Conservation (phyloP, 495 filamentous ascomycete genomes). For the Cercophora scortea region DNA sequence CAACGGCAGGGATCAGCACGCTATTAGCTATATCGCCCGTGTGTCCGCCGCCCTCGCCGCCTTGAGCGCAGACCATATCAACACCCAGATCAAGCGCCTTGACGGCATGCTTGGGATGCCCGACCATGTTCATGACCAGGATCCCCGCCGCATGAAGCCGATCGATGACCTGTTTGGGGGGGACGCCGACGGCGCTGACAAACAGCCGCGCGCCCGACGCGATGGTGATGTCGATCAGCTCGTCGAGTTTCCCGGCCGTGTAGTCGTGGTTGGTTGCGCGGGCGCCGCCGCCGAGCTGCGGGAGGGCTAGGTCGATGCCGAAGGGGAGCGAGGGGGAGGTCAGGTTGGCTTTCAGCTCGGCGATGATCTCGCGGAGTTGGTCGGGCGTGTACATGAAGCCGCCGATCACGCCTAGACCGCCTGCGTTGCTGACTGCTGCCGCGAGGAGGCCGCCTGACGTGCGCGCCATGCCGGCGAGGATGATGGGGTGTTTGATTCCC, state of each 20-base stretch:
- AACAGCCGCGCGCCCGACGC: constrained; percentile 71
- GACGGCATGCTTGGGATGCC: constrained; percentile 74
- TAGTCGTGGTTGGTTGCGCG: constrained; percentile 90
- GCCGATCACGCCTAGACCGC: constrained; percentile 77
- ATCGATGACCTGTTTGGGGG: constrained; percentile 59
- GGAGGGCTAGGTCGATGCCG: constrained; percentile 81
- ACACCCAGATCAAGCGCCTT: constrained; percentile 76
- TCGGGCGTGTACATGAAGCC: constrained; percentile 77
- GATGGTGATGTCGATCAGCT: constrained; percentile 74
- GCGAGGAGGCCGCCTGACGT: constrained; percentile 70
- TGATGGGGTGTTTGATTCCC: constrained; percentile 70
- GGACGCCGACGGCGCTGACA: constrained; percentile 76
- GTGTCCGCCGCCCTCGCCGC: constrained; percentile 72
- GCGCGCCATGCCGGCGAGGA: constrained; percentile 85
- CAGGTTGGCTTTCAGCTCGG: constrained; percentile 70
- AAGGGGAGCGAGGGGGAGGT: constrained; percentile 59
- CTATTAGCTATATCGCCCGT: constrained; percentile 69
- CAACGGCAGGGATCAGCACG: constrained; percentile 66
- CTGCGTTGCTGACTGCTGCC: constrained; percentile 79
- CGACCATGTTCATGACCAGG: constrained; percentile 94
- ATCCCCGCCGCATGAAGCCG: constrained; percentile 67
- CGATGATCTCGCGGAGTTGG: constrained; percentile 72
- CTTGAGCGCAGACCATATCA: constrained; percentile 79
- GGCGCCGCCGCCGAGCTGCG: constrained; percentile 71
- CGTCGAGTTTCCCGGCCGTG: constrained; percentile 73